Evolutionary conservation across 495 filamentous ascomycete genomes (phyloP), one percentile per base, ranked within the genome.

Genomic region (Sporormia fimetaria): DNA sequence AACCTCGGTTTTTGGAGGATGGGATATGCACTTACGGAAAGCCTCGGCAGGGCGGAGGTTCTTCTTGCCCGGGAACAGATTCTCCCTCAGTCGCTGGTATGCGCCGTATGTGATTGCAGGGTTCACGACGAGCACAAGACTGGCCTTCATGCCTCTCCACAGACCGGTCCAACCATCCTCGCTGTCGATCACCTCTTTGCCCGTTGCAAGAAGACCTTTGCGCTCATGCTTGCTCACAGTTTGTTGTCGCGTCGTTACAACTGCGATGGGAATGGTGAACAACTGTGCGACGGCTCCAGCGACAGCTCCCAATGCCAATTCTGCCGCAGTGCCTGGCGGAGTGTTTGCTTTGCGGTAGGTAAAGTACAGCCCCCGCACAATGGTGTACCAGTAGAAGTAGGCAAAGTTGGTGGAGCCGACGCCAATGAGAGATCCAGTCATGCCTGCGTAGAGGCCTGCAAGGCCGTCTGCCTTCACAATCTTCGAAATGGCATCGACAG

Each of bases 301-400:
- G 23, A 82, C 68, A 14, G 90, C 90, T 33, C 90, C 92, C 6
- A 99, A 72, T 6, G 76, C 73, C 33, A 99, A 70, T 66, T 99
- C 90, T 27, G 79, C 69, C 8, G 81, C 75, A 3, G 90, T 95
- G n/a, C 79, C 75, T 11, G 87, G 87, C 14, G 77, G 65, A 21
- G 67, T 70, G 2, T 71, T 56, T n/a, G 68, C 43, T 44, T 71
- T 74, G 44, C 71, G 70, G 22, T 74, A 80, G 21, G 75, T 72
- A 57, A 87, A 63, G 58, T 95, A 96, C 25, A 94, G 63, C 9
- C 73, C 74, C 29, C 90, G 80, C 10, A 95, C 85, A 12, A 86
- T 60, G 15, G 84, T 87, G 62, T 99, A 96, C 90, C 90, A 99
- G 68, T 96, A 99, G 57, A 99, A 99, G 64, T 99, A 99, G 44